phyloP scores from a whole-genome alignment of 208 protist species.

The Leishmania tropica region DNA sequence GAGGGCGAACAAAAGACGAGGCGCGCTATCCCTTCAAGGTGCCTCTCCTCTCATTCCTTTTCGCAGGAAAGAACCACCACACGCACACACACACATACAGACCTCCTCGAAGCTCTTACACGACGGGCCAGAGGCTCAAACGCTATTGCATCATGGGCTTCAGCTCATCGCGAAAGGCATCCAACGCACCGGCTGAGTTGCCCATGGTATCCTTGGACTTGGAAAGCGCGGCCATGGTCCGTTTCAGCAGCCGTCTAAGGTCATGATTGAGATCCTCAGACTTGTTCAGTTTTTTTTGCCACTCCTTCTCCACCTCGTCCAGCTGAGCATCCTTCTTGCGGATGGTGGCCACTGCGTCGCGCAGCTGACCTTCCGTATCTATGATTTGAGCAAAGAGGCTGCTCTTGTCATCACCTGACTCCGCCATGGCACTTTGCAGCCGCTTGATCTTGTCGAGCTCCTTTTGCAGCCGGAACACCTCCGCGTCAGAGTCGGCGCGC shows the following conservation, averaged over 20 bases:
- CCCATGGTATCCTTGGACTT: constrained; percentile 37
- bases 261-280: constrained; percentile 32
- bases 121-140: not conserved
- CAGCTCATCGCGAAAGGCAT: constrained; percentile 42
- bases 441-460: constrained; percentile 62
- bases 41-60: not conserved
- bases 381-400: constrained; percentile 31
- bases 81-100: not conserved
- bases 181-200: constrained; percentile 30
- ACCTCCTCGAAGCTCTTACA: not conserved
- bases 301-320: constrained; percentile 15
- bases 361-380: constrained; percentile 33
- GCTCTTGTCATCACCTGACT: constrained; percentile 30
- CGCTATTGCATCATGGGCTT: constrained; percentile 31
- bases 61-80: not conserved
- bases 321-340: constrained; percentile 29
- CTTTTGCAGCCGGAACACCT: constrained; percentile 74
- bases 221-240: constrained; percentile 34
- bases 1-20: not conserved
- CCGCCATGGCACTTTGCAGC: constrained; percentile 19
- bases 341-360: constrained; percentile 24
- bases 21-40: not conserved
- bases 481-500: constrained; percentile 64
- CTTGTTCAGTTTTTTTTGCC: constrained; percentile 21
- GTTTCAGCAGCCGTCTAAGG: constrained; percentile 33